Base-by-base conservation (phyloP, 2,329 filamentous ascomycete species). In the Fusarium nurragi region DNA sequence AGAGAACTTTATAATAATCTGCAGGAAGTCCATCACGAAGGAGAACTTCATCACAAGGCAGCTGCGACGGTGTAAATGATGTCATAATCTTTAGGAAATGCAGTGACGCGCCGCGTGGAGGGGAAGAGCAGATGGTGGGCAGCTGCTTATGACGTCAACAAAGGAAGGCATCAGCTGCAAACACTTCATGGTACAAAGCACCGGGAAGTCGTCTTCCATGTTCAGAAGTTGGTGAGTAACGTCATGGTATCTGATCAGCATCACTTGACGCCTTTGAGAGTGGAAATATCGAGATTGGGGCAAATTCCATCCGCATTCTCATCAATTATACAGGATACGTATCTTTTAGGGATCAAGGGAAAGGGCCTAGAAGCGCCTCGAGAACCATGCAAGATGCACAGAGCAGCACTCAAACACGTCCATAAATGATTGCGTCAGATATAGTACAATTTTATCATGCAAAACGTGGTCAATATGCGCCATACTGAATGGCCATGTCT, bases 401-500 rank as follows among this genome's bases (percentile, higher is more conserved):
- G 16, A 11, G 18, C 18, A 34, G 18, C 23, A 54, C 25, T 30
- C 39, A 34, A 9, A 30, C 13, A 32, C 11, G 19, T 10, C 10
- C 18, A 43, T 37, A 14, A 26, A 59, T 43, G 44, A 48, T 65
- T 61, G 44, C 54, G 54, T 66, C 58, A 64, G 30, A n/a, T 11
- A 52, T 59, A 39, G 34, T 47, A 45, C 30, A 41, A 59, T 66
- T 48, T 54, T 41, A 44, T n/a, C 23, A 47, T 14, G 34, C 19
- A 25, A 40, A 57, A 49, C 34, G 57, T 65, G 45, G 53, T 68
- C 61, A 55, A 38, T 53, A 53, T 59, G 54, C 34, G 44, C 57
- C 37, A 60, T 43, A 60, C 39, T 59, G 41, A 68, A 63, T 60
- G 47, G 50, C 65, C 54, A 60, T 73, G 30, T 58, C 54, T 70